Base-by-base conservation (phyloP, 2,329 filamentous ascomycete genomes). In the Nemania serpens region DNA sequence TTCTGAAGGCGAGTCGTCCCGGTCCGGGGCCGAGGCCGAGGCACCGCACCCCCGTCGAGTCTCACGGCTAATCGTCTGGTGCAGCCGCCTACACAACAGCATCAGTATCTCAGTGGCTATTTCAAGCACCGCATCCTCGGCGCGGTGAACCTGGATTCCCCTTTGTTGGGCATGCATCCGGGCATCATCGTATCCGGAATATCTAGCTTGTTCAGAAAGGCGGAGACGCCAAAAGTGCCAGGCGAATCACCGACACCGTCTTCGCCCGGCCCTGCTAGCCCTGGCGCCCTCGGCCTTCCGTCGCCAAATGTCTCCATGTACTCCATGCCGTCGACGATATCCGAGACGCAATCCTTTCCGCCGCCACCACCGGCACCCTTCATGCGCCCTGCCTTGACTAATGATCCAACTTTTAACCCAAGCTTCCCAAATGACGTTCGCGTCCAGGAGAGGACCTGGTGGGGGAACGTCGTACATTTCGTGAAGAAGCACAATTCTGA, bases 151-250 rank as follows among this genome's bases (percentile, higher is more conserved):
- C 88, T 96, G 50, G 93, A 97, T 75, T 90, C 91, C 0, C 93
- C 93, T 0, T 92, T 96, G 60, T 80, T 97, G 5, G 93, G 93
- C 3, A 89, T 97, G 72, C 92, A 97, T 75, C 93, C 92, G 1
- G 91, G 93, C 5, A 90, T 97, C 43, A 85, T 97, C 43, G 84
- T 88, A n/a, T 90, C 90, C 39, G 91, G 93, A 1, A 84, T 96
- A 55, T 84, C 88, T 2, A 94, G 91, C 70, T 81, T 96, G 11
- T 95, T 97, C 74, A 77, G 81, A 37, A 75, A 79, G 11, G 73
- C 77, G 3, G 71, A 73, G 15, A 65, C 73, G 4, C 66, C 72
- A 18, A 69, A 68, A 46, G 46, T 67, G 43, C 64, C 63, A 25
- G 70, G 71, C 20, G 59, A 64, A 22, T 41, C 65, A 18, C 60